Percentiles rank a stretch among this genome's conserved stretches.
phyloP scores from a whole-genome alignment of 1,139 yeast genomes.

The Yamadazyma friedrichii region DNA sequence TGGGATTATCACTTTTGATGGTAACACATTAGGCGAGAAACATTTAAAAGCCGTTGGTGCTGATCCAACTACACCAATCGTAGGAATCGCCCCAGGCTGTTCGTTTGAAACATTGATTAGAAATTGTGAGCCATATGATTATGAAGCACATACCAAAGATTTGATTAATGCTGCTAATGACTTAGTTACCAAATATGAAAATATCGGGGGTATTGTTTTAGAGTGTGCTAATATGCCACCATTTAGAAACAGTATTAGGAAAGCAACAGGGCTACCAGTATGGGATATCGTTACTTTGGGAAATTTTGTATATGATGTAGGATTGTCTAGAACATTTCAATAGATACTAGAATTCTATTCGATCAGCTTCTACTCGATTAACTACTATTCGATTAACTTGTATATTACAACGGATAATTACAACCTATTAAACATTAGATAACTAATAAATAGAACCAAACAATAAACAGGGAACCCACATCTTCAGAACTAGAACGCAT shows the following conservation, averaged over 20 bases:
- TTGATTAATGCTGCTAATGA: conserved; percentile 12
- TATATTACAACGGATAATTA: too few species aligned
- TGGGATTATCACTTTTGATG: conserved; percentile 29
- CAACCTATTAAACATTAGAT: too few species aligned
- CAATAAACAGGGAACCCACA: too few species aligned
- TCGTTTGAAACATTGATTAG: conserved; percentile 17
- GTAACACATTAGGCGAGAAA: conserved; percentile 17
- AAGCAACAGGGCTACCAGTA: conserved; percentile 17
- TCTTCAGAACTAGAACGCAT: too few species aligned
- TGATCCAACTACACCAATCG: conserved; percentile 16
- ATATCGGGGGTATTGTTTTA: conserved; percentile 24
- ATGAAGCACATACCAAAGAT: conserved; percentile 15
- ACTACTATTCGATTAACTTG: neutral
- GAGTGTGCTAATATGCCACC: conserved; percentile 31
- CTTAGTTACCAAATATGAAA: conserved; percentile 14
- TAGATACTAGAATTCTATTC: too few species aligned
- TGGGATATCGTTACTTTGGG: conserved; percentile 23
- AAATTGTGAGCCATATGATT: conserved; percentile 20
- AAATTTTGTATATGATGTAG: conserved; percentile 12
- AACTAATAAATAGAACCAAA: neutral
- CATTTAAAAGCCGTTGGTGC: conserved; percentile 28
- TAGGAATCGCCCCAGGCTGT: conserved; percentile 20
- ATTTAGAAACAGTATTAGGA: conserved; percentile 18
- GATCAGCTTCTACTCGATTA: neutral
- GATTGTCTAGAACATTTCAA: conserved; percentile 4